Base-by-base conservation (phyloP, 805 yeast genomes). In the Ogataea sp. region DNA sequence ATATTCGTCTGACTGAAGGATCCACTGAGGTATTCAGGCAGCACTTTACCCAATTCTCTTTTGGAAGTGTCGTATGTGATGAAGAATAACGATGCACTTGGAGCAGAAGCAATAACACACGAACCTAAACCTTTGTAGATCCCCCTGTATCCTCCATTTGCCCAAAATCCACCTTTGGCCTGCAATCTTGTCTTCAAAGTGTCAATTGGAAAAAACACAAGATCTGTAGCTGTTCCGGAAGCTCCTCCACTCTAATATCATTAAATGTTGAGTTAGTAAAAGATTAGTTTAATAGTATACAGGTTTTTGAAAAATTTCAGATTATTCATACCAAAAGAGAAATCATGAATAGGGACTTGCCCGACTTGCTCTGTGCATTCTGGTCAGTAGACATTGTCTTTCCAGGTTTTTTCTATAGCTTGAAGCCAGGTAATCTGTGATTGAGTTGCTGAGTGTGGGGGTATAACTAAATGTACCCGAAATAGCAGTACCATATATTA, bases 161-260 rank as follows among this genome's bases (percentile, higher is more conserved):
- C 65, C 58, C 87, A 85, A 53, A 93, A 90, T 1, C 98, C 98
- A 27, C 96, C 96, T 55, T 78, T 78, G 17, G 98, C 97, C 59
- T 93, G 99, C 14, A 93, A 66, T 41, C 99, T 69, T 0, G 99
- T 93, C 62, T 93, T 93, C 41, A 93, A 51, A 1, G 99, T 93
- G 52, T 93, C 99, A 30, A 93, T 86, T 13, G 99, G 98, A 67
- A 90, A 93, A 61, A 93, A 93, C 3, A 83, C 87, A 29, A 93
- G 67, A 62, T 93, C 99, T 1, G 97, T 89, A 6, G 94, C 80
- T 2, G 96, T 93, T 14, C 99, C 99, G 6, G 98, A 96, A 43
- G 93, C 80, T 7, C 85, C 98, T 29, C 98, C 98, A 53, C 89
- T 79, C 72, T 62, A 30, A 15, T 8, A 21, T n/a, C 11, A 15